Percentiles rank a stretch among this genome's conserved stretches.
Conservation (phyloP, 805 yeast species). For the Cyberlindnera veronae region DNA sequence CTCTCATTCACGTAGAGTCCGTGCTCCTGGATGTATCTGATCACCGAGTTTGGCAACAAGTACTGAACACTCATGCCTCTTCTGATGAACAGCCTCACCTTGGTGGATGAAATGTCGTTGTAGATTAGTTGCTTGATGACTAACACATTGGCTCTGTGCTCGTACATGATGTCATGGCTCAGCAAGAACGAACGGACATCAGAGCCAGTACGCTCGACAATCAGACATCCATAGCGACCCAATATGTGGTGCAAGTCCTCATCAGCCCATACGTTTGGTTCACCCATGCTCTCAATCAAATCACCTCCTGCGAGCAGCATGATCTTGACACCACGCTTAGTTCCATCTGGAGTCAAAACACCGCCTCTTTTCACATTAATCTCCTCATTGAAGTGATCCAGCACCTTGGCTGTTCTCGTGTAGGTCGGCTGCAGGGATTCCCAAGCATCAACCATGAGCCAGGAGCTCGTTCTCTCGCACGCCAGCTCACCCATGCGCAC, state of each 20-base stretch:
- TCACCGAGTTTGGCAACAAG: conserved; percentile 88
- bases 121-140: conserved; percentile 95
- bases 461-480: conserved; percentile 91
- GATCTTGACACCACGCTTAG: conserved; percentile 79
- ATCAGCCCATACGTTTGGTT: conserved; percentile 99
- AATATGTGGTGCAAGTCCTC: conserved; percentile 90
- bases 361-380: conserved; percentile 90
- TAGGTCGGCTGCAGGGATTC: conserved; percentile 88
- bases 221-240: conserved; percentile 94
- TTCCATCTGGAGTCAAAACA: conserved; percentile 55
- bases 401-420: conserved; percentile 90
- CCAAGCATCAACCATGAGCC: conserved; percentile 99
- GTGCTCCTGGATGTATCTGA: conserved; percentile 91
- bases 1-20: conserved; percentile 78
- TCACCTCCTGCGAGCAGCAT: conserved; percentile 98
- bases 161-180: conserved; percentile 96
- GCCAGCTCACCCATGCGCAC: conserved; percentile 98
- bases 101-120: conserved; percentile 93
- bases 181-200: conserved; percentile 91
- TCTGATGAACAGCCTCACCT: conserved; percentile 86
- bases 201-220: conserved; percentile 94
- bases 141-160: conserved; percentile 87
- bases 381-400: conserved; percentile 96
- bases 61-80: conserved; percentile 97
- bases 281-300: conserved; percentile 98